phyloP scores from a whole-genome alignment of 148 eudicot genomes.

The Selenicereus undatus region DNA sequence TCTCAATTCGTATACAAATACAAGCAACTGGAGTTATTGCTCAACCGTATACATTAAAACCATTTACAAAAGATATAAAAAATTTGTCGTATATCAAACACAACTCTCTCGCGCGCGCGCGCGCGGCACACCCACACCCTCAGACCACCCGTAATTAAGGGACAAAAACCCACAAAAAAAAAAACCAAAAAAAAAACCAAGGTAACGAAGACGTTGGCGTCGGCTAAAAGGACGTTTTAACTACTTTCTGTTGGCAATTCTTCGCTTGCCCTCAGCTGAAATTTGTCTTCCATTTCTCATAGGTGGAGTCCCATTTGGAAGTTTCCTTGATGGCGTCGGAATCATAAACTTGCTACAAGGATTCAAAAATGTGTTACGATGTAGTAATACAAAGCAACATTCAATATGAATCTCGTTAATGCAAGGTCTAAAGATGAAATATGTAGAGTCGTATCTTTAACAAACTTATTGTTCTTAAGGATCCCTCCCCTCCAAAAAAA shows the following conservation, averaged over 20 bases:
- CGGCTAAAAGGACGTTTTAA: constrained; percentile 10
- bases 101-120: constrained; percentile 9
- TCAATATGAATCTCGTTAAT: too few species aligned
- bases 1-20: constrained; percentile 28
- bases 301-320: constrained; percentile 39
- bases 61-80: constrained; percentile 23
- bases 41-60: constrained; percentile 27
- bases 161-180: constrained; percentile 20
- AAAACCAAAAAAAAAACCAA: constrained; percentile 12
- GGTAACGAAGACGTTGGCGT: constrained; percentile 21
- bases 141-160: constrained; percentile 15
- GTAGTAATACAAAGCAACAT: too few species aligned
- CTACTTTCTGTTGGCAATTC: constrained; percentile 61
- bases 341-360: constrained; percentile 49
- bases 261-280: constrained; percentile 59
- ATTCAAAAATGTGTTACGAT: background rate
- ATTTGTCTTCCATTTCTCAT: constrained; percentile 53
- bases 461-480: too few species aligned
- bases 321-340: constrained; percentile 56
- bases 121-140: constrained; percentile 42
- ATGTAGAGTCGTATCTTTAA: too few species aligned
- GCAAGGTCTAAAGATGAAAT: too few species aligned
- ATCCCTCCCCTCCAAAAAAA: too few species aligned
- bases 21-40: constrained; percentile 80
- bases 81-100: constrained; percentile 29